Evolutionary conservation across 495 filamentous ascomycete genomes (phyloP), one percentile per base, ranked within the genome.

Genomic region (Podospora pseudopauciseta): DNA sequence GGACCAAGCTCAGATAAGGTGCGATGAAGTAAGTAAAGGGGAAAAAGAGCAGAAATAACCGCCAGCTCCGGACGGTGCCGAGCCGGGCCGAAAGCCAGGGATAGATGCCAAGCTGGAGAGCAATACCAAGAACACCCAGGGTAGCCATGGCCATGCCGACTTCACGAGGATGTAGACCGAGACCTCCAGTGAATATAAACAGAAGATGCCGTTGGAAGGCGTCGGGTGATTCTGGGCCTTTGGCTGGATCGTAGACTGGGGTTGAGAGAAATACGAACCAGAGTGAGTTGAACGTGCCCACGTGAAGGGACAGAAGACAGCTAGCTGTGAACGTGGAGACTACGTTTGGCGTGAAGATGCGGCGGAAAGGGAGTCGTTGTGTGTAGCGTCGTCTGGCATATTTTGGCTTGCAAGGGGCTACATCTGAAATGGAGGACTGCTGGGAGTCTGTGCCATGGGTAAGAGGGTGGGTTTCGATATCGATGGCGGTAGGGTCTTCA

Each of bases 181-280:
- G 82, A 34, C 92, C 92, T 61, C 92, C 92, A 0, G 90, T 93
- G 80, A 95, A 95, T 69, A 81, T 74, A 75, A 96, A 89, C 0
- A 89, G 89, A 3, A 87, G 81, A 85, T 89, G 26, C 16, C 75
- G 79, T 30, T 70, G 75, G 5, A 67, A 65, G 19, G 76, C 72
- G 27, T 72, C 56, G 4, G 75, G 74, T 7, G 76, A 66, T 3
- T 68, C 67, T 1, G 78, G 69, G 15, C 74, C 68, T n/a, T 78
- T 66, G 11, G 70, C 56, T 2, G 79, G 80, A 68, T 90, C 84
- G 70, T 88, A 89, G 44, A 91, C 90, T 0, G 92, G 90, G 0
- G 92, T 91, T 0, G 90, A 92, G 67, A 96, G 88, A 82, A 93
- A 94, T 66, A 92, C 84, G 68, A 91, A 90, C 91, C 91, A 94